Conservation (phyloP, 257 asterid species). For the Eucommia ulmoides region DNA sequence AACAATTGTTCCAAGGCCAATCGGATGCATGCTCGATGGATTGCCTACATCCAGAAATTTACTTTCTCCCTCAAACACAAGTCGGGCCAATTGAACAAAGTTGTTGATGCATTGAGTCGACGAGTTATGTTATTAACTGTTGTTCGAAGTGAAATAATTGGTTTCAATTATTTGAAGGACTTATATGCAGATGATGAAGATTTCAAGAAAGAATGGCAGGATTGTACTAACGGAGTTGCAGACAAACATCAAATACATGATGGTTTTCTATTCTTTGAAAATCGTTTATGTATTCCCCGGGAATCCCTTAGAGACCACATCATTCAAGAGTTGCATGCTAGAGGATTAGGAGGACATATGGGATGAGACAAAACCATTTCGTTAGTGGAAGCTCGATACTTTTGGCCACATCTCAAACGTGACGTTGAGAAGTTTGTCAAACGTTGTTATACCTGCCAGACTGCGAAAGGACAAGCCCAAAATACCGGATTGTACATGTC, state of each 20-base stretch:
- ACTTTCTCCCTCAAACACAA: background rate
- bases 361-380: no score
- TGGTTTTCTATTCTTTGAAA: background rate
- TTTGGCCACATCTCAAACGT: no score
- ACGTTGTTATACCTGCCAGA: background rate
- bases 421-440: no score
- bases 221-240: no score
- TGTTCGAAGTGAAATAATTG: background rate
- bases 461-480: background rate
- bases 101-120: background rate
- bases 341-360: no score
- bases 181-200: no score
- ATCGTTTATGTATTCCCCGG: background rate
- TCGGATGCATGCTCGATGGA: background rate
- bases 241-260: no score
- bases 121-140: background rate
- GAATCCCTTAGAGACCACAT: background rate
- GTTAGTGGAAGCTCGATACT: background rate
- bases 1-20: background rate
- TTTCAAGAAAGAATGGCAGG: no score
- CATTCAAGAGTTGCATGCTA: background rate
- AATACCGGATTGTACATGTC: background rate
- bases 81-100: background rate
- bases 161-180: no score
- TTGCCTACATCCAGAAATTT: background rate